Evolutionary conservation across 805 yeast species (phyloP), one percentile per base, ranked within the genome.

Genomic region (Starmerella vitae): DNA sequence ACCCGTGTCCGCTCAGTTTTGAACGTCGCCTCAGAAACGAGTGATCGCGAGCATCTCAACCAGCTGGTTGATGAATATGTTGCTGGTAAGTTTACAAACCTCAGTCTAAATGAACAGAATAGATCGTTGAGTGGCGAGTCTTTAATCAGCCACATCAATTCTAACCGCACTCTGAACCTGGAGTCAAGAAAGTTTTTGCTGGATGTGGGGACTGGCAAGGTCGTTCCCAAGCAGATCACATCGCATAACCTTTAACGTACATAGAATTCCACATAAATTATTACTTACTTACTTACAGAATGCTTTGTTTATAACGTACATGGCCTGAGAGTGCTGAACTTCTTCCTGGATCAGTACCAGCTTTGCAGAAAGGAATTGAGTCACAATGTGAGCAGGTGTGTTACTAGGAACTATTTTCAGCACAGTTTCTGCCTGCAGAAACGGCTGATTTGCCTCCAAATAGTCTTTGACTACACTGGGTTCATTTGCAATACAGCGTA

Each of bases 1-100:
- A 30, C 50, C 19, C 53, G 55, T 10, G 42, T 48, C 21, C 47
- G 47, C 3, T 41, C 51, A 18, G 38, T 47, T 33, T 37, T 50
- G 22, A 39, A 46, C 36, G 19, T 36, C 20, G n/a, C 31, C 6
- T 33, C 43, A 22, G 26, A 32, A 5, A 33, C 32, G 8, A n/a
- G 14, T 8, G 44, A 43, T 27, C 33, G 33, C 22, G 38, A 33
- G 33, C 28, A n/a, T 28, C 37, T 44, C 17, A 17, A 26, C 20
- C 3, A 5, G n/a, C 27, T 44, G 14, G 43, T 38, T 4, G 18
- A 34, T 12, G 27, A 15, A 14, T 31, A 38, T 30, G 40, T 49
- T 24, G 17, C 34, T 19, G 51, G 50, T 20, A 32, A 37, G 29
- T 46, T 26, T 41, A 34, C 25, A 13, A 26, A 24, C 17, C 24